Percentiles rank a stretch among this genome's conserved stretches.
These are phyloP conservation scores for Colletotrichum salicis DNA, from an alignment of 2,329 filamentous ascomycete species.

Conservation along the genomic window DNA sequence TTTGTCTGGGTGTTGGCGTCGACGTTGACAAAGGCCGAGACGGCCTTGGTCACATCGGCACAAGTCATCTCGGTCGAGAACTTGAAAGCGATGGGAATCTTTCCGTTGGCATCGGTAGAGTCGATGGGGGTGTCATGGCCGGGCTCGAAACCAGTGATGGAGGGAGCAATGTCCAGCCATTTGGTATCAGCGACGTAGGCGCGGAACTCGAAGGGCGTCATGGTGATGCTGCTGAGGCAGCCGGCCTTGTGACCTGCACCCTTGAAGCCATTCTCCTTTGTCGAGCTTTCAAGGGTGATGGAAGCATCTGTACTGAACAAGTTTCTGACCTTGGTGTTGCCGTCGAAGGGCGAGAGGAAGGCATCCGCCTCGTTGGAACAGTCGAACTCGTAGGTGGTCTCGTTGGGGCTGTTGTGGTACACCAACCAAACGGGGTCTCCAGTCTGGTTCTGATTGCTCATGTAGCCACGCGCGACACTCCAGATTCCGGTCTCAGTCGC, in stretches of 20 bases:
- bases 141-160: slow-evolving; percentile 69
- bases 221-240: slow-evolving; percentile 62
- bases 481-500: slow-evolving; percentile 69
- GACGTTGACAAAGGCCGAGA: slow-evolving; percentile 65
- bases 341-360: slow-evolving; percentile 66
- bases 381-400: slow-evolving; percentile 65
- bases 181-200: slow-evolving; percentile 62
- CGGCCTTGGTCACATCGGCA: slow-evolving; percentile 58
- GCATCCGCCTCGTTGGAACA: slow-evolving; percentile 58
- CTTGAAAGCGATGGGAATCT: slow-evolving; percentile 58
- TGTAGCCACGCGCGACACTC: slow-evolving; percentile 65
- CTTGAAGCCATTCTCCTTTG: slow-evolving; percentile 57
- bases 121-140: slow-evolving; percentile 69
- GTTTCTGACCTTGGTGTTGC: slow-evolving; percentile 67
- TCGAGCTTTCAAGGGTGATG: slow-evolving; percentile 58
- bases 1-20: slow-evolving; percentile 54
- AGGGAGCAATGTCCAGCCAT: slow-evolving; percentile 50
- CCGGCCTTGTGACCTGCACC: slow-evolving; percentile 61
- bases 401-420: slow-evolving; percentile 60
- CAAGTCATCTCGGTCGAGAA: slow-evolving; percentile 73
- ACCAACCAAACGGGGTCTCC: slow-evolving; percentile 61
- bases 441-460: slow-evolving; percentile 63
- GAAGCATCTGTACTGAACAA: slow-evolving; percentile 71
- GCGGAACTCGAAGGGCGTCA: slow-evolving; percentile 67
- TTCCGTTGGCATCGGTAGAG: slow-evolving; percentile 59